phyloP scores from a whole-genome alignment of 768 basidiomycete genomes.

The Pisolithus microcarpus region DNA sequence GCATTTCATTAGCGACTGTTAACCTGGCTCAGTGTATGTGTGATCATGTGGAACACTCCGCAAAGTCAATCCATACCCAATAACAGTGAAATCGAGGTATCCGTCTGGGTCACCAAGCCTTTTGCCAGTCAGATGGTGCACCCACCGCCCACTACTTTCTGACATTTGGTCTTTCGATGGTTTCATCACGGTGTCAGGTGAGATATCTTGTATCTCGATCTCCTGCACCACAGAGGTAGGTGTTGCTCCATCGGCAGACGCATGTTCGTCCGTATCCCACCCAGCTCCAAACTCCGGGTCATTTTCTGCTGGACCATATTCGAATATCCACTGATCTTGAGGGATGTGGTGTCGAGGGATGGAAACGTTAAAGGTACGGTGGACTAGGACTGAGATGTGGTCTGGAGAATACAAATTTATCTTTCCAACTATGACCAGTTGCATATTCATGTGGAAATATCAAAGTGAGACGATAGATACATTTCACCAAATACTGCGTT shows the following conservation, averaged over 20 bases:
- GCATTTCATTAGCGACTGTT: conserved; percentile 88
- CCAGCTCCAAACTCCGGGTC: conserved; percentile 61
- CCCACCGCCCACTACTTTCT: conserved; percentile 70
- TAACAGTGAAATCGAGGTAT: conserved; percentile 74
- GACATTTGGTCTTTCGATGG: conserved; percentile 22
- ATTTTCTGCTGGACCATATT: conserved; percentile 76
- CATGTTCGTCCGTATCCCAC: conserved; percentile 17
- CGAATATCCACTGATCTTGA: conserved; percentile 72
- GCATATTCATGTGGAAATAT: not conserved
- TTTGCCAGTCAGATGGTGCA: conserved; percentile 61
- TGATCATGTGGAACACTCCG: not conserved
- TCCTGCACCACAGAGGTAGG: conserved; percentile 1
- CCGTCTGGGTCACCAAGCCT: conserved; percentile 63
- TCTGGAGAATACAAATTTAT: conserved; percentile 87
- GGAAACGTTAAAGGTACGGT: conserved; percentile 91
- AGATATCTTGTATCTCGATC: conserved; percentile 8
- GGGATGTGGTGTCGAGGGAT: conserved; percentile 92
- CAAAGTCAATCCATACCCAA: conserved; percentile 46
- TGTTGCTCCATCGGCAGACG: conserved; percentile 5
- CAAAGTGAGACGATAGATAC: not conserved
- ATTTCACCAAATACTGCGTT: not conserved
- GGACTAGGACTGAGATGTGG: conserved; percentile 83
- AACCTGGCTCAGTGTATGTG: conserved; percentile 40
- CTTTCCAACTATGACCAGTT: conserved; percentile 54
- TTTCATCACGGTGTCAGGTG: not conserved